Evolutionary conservation across 495 filamentous ascomycete genomes (phyloP), one percentile per base, ranked within the genome.

Genomic region (Parachaetomium inaequale): DNA sequence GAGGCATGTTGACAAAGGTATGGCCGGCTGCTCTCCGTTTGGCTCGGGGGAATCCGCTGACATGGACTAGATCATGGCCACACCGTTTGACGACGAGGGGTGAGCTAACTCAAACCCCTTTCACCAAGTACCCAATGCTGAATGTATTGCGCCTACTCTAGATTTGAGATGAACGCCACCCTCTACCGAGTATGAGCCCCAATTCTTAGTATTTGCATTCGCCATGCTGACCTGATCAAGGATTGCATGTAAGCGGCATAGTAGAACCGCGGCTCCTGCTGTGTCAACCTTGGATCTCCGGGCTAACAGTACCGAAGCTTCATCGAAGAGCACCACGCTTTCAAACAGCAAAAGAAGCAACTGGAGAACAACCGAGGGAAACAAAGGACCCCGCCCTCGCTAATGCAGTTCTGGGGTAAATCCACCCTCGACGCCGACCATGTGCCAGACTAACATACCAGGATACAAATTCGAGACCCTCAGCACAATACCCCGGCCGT

Each of bases 1-100:
- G 94, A 67, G 94, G 94, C 23, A 97, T 99, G 91, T 91, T 99
- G 89, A 98, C 94, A 59, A 99, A 97, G 82, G 90, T 90, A 66
- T 42, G 74, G 4, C 1, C 7, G 26, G 26, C 0, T 52, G 7
- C 21, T 15, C 23, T 2, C 0, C 25, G 12, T 15, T 8, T 40
- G 25, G 4, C 17, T 4, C 19, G 1, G 19, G 4, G 21, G 21
- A 4, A 12, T 36, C 14, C 1, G 15, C 52, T 62, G 29, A 62
- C 59, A 14, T 0, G 8, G 40, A 0, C n/a, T 64, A 96, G 91
- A 92, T 98, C 59, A 84, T 98, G 84, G 83, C 88, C 3, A 80
- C 87, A 2, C 91, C 92, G 7, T 97, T 87, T 73, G 89, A 93
- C 63, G 81, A 87, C 75, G 87, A 91, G 75, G 88, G 88, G 91